Evolutionary conservation across 306 rosid species (phyloP), one percentile per base, ranked within the genome.

Genomic region (Acmispon strigosus): DNA sequence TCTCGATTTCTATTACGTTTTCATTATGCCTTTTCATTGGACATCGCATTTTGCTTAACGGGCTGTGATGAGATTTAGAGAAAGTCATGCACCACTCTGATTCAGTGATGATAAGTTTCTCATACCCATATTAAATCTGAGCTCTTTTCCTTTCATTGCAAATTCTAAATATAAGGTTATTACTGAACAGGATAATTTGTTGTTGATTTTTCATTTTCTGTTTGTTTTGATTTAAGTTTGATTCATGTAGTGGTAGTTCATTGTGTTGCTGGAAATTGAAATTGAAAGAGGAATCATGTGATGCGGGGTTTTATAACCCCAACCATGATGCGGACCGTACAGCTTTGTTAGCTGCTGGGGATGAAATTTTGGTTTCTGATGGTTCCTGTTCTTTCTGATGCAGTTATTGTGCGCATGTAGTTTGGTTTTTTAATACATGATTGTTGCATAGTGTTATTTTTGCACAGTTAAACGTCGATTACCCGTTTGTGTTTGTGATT

Each of bases 311-410:
- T 22, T 18, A 13, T 15, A 29, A 57, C 37, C 82, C 82, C 27
- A 73, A 68, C 97, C 97, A 89, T 87, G 97, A 91, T 91, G 97
- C 97, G 97, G 97, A 87, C 97, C 92, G 94, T 81, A 91, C 50
- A 85, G 87, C 90, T 34, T 17, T 72, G 52, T 14, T 5, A 16
- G 90, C 90, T 84, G 73, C 56, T 91, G 96, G 77, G 91, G 97
- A 91, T 84, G 49, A 79, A 81, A 19, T 36, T 77, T 45, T 89
- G 96, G 97, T 82, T 75, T 66, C 92, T 91, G 89, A 91, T 91
- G 96, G 91, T 82, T 87, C 88, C n/a, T 64, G 0, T 56, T 66
- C 6, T 3, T 15, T 14, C 3, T n/a, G 9, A 1, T 43, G 7
- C 29, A 16, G 19, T 69, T 58, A 1, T 16, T 36, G 5, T 2